These are phyloP conservation scores for Ceratopteris richardii DNA, from an alignment of 75 land plant genomes.

Conservation along the genomic window DNA sequence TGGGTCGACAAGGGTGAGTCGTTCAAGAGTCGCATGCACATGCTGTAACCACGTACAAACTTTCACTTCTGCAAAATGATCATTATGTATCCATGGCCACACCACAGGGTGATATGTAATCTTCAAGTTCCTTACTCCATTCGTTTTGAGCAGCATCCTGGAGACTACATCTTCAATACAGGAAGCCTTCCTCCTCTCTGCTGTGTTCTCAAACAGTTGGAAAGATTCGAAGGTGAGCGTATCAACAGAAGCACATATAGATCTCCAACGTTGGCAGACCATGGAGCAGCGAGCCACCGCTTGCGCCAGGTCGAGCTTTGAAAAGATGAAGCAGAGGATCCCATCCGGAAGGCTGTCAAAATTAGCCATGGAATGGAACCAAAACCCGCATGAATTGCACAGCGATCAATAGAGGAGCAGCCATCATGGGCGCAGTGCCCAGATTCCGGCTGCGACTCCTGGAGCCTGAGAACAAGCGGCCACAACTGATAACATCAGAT, in stretches of 20 bases:
- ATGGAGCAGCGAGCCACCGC: slow-evolving; percentile 24
- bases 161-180: slow-evolving; percentile 28
- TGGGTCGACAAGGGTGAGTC: slow-evolving; percentile 26
- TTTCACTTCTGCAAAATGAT: slow-evolving; percentile 26
- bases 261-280: slow-evolving; percentile 24
- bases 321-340: slow-evolving; percentile 18
- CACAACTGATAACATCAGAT: too few relatives aligned
- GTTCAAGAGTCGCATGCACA: slow-evolving; percentile 18
- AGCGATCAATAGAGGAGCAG: too few relatives aligned
- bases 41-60: slow-evolving; percentile 26
- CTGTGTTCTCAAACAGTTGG: slow-evolving; percentile 29
- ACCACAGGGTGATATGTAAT: slow-evolving; percentile 31
- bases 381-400: slow-evolving; percentile 2
- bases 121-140: slow-evolving; percentile 18
- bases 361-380: slow-evolving; percentile 12
- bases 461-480: too few relatives aligned
- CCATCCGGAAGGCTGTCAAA: slow-evolving; percentile 29
- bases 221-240: slow-evolving; percentile 29
- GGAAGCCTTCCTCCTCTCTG: slow-evolving; percentile 27
- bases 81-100: slow-evolving; percentile 35
- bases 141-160: slow-evolving; percentile 15
- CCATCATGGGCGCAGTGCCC: too few relatives aligned
- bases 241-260: slow-evolving; percentile 18
- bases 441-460: too few relatives aligned
- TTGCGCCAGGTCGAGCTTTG: slow-evolving; percentile 21